Conservation (phyloP, 2,329 filamentous ascomycete genomes). For the Colletotrichum eremochloae region DNA sequence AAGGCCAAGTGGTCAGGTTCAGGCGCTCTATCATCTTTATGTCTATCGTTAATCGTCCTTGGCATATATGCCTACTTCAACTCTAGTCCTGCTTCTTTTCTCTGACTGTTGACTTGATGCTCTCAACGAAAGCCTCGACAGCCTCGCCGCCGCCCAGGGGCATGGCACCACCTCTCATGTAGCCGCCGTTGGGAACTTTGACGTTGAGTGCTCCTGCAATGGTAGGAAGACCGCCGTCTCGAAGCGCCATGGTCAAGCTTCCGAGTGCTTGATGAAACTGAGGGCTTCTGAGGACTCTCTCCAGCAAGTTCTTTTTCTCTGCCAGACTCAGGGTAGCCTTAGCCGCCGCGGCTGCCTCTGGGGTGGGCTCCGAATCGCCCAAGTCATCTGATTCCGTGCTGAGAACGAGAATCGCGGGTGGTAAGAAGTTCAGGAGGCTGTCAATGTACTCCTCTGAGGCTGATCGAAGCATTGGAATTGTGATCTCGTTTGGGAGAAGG, state of each 20-base stretch:
- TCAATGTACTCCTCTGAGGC: slow-evolving; percentile 78
- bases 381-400: slow-evolving; percentile 73
- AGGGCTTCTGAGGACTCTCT: slow-evolving; percentile 86
- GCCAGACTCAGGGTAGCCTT: slow-evolving; percentile 78
- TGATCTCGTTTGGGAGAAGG: slow-evolving; percentile 82
- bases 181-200: slow-evolving; percentile 86
- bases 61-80: slow-evolving; percentile 3
- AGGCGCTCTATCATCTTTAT: slow-evolving; percentile 16
- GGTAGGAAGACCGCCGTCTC: slow-evolving; percentile 90
- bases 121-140: slow-evolving; percentile 91
- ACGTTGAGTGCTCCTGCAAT: slow-evolving; percentile 89
- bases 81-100: slow-evolving; percentile 57
- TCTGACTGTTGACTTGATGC: slow-evolving; percentile 84
- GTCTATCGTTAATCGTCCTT: slow-evolving; percentile 24
- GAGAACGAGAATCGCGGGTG: slow-evolving; percentile 82
- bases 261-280: slow-evolving; percentile 91
- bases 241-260: slow-evolving; percentile 87
- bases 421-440: slow-evolving; percentile 81
- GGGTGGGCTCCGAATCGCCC: slow-evolving; percentile 73
- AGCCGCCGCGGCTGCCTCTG: slow-evolving; percentile 78
- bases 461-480: slow-evolving; percentile 79
- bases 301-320: slow-evolving; percentile 85
- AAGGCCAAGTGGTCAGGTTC: not conserved
- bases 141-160: slow-evolving; percentile 90
- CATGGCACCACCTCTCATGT: slow-evolving; percentile 81